Conservation (phyloP, 2,329 filamentous ascomycete genomes). For the Cercospora berteroae region DNA sequence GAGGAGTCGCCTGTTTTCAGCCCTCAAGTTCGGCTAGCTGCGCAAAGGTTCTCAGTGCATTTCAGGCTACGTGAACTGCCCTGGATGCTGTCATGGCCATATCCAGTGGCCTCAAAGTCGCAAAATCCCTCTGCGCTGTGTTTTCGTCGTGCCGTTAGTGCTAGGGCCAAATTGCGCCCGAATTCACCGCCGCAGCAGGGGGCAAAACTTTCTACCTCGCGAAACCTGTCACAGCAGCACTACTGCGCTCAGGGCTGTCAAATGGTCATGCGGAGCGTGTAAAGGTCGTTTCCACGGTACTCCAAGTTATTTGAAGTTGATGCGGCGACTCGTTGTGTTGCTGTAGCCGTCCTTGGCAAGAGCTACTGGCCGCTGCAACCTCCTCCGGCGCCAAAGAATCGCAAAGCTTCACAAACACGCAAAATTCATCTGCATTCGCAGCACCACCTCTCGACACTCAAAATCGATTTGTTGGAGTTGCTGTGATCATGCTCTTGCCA, state of each 20-base stretch:
- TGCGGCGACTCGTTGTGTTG: background rate
- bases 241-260: background rate
- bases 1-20: background rate
- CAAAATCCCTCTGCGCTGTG: background rate
- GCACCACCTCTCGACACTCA: background rate
- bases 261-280: background rate
- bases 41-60: background rate
- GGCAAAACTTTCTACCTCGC: background rate
- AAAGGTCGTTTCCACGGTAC: background rate
- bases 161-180: background rate
- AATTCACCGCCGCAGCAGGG: no score
- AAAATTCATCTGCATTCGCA: background rate
- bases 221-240: background rate
- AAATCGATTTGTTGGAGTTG: background rate
- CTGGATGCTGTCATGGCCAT: background rate
- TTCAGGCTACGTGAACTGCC: background rate
- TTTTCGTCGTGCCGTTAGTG: background rate
- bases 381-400: background rate
- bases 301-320: background rate
- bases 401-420: background rate
- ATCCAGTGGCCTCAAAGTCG: no score
- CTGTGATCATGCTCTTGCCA: background rate
- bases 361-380: no score
- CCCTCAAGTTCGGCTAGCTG: background rate
- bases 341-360: background rate